Evolutionary conservation across 805 yeast genomes (phyloP).

Genomic region (Nematodospora valgi): DNA sequence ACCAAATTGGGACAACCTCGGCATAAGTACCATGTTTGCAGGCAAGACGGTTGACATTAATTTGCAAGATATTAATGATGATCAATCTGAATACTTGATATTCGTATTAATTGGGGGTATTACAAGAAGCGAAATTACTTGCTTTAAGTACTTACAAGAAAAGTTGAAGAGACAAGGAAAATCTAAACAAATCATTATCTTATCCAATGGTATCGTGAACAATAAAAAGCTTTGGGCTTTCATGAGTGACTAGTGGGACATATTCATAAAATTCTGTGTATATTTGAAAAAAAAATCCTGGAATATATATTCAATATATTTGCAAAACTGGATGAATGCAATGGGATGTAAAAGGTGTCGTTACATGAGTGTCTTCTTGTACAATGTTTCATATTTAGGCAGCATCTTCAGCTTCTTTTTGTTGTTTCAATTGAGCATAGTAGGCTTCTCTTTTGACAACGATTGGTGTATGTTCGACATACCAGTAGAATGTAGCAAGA

Average conservation of each 20-base stretch:
- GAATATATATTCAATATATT: conserved; percentile 2
- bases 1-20: conserved; percentile 45
- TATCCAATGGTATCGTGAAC: conserved; percentile 44
- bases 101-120: conserved; percentile 78
- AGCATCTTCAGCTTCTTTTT: conserved; percentile 59
- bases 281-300: not conserved
- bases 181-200: conserved; percentile 35
- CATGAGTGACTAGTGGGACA: conserved; percentile 1
- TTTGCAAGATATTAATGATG: conserved; percentile 19
- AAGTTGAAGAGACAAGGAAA: conserved; percentile 26
- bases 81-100: conserved; percentile 26
- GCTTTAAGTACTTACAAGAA: conserved; percentile 59
- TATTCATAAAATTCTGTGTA: not conserved
- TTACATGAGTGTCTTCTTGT: no score
- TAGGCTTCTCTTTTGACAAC: conserved; percentile 78
- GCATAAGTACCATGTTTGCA: conserved; percentile 35
- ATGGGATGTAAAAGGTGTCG: conserved; percentile 1
- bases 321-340: no score
- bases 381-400: not conserved
- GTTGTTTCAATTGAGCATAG: conserved; percentile 75
- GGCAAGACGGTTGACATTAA: conserved; percentile 41
- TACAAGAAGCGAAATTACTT: conserved; percentile 78
- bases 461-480: conserved; percentile 78
- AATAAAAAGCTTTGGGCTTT: conserved; percentile 22
- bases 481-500: conserved; percentile 68